Base-by-base conservation (phyloP, 495 filamentous ascomycete genomes). In the Aspergillus coremiiformis region DNA sequence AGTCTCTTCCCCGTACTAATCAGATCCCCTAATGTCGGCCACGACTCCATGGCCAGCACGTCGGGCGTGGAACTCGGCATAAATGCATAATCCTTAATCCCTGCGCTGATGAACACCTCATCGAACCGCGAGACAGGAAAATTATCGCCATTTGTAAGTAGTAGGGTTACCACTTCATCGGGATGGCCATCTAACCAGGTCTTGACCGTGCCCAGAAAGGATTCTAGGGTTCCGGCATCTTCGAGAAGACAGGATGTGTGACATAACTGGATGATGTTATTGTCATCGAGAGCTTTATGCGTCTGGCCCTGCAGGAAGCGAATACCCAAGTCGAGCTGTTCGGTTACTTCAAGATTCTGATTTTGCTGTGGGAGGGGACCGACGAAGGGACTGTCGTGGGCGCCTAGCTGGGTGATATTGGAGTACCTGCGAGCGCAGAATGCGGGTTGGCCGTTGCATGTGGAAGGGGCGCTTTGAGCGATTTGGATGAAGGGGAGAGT, bases 281-380 rank as follows among this genome's bases (percentile, higher is more conserved):
- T 57, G 33, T 60, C 44, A 23, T 73, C 54, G 22, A 65, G 39
- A 2, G 66, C 51, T 32, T 59, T 55, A 68, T 89, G 84, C 8
- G 86, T 82, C 63, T 90, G 85, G 17, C 71, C 83, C 61, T 87
- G 83, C 1, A 89, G 69, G 27, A 86, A 78, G 8, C 86, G 80
- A 51, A 89, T 76, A 10, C 86, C 86, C 19, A 82, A 77, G 24
- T 82, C 75, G 3, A 89, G 74, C 35, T 86, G 83, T 0, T 73
- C 68, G n/a, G 79, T 81, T 23, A 84, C 75, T 57, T 81, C 76
- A 65, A 79, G 76, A 59, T 76, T 83, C 59, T 89, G 86, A 56
- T 88, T 87, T 3, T 84, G 82, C 15, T 78, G 71, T 6, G 79
- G 66, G 14, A 79, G 72, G 47, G 78, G 73, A 24, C 76, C 75